phyloP scores from a whole-genome alignment of 768 basidiomycete species.

The Exsudoporus frostii region DNA sequence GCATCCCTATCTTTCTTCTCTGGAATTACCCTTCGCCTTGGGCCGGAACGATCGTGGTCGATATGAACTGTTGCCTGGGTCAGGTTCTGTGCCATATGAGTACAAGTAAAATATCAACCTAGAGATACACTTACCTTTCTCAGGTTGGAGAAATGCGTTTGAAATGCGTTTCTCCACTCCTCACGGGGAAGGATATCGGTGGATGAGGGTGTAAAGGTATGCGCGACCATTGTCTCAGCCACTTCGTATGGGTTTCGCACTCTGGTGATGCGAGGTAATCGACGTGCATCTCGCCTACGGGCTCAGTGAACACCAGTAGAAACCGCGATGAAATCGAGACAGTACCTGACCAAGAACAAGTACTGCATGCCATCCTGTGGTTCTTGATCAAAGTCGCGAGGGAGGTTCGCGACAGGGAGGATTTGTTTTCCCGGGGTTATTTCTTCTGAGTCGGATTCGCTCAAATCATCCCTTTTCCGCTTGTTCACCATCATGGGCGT shows the following conservation, averaged over 20 bases:
- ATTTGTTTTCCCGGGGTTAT: conserved; percentile 63
- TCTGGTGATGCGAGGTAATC: conserved; percentile 61
- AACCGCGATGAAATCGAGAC: neutral
- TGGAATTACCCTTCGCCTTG: conserved; percentile 47
- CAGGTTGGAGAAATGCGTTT: conserved; percentile 61
- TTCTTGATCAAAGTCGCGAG: conserved; percentile 59
- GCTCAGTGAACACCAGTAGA: conserved; percentile 6
- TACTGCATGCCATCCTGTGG: conserved; percentile 77
- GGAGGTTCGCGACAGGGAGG: conserved; percentile 78
- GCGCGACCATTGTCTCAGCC: conserved; percentile 27
- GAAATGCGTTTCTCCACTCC: conserved; percentile 62
- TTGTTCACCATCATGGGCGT: conserved; percentile 39
- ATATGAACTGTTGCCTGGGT: conserved; percentile 53
- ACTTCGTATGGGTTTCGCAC: conserved; percentile 67
- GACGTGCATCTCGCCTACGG: conserved; percentile 65
- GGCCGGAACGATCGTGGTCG: neutral
- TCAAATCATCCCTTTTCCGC: conserved; percentile 51
- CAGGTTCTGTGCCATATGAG: conserved; percentile 51
- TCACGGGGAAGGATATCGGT: conserved; percentile 52
- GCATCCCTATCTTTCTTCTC: conserved; percentile 68
- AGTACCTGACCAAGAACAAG: conserved; percentile 76
- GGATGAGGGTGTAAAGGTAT: conserved; percentile 13
- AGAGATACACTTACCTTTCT: conserved; percentile 41
- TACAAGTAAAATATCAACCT: neutral
- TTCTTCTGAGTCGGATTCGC: conserved; percentile 60